Evolutionary conservation across 2,329 filamentous ascomycete species (phyloP).

Genomic region (Talaromyces sp.): DNA sequence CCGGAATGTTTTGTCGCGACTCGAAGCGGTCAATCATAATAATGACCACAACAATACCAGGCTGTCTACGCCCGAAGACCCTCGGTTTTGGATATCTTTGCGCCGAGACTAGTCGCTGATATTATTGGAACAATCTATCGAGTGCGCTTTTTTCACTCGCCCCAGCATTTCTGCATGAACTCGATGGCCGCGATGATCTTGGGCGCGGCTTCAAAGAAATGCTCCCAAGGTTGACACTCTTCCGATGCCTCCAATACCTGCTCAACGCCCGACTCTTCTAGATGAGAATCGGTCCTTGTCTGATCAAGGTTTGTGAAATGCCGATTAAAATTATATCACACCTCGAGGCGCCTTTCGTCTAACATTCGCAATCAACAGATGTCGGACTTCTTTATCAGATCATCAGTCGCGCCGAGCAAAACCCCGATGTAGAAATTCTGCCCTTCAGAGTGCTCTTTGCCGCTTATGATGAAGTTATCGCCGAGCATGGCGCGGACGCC

Average conservation of each 20-base stretch:
- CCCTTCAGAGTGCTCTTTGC: conserved; percentile 73
- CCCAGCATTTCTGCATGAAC: conserved; percentile 1
- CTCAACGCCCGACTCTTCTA: conserved; percentile 34
- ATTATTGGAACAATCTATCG: too few species aligned
- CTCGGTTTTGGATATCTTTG: not conserved
- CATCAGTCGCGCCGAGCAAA: conserved; percentile 62
- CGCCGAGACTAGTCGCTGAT: not conserved
- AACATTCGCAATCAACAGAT: conserved; percentile 48
- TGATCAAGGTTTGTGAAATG: conserved; percentile 50
- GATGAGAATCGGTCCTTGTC: conserved; percentile 46
- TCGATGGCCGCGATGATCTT: conserved; percentile 32
- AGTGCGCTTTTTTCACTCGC: not conserved
- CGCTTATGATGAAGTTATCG: conserved; percentile 73
- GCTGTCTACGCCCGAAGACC: not conserved
- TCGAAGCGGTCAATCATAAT: not conserved
- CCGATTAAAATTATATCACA: not conserved
- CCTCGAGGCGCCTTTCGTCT: not conserved
- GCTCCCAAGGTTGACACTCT: conserved; percentile 41
- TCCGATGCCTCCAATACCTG: conserved; percentile 46
- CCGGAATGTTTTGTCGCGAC: not conserved
- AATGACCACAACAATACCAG: not conserved
- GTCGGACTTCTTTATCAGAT: conserved; percentile 73
- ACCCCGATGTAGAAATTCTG: conserved; percentile 58
- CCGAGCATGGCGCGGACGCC: conserved; percentile 61
- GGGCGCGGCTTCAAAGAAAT: conserved; percentile 34